Percentiles rank a stretch among this genome's conserved stretches.
Evolutionary conservation across 352 stramenopile species (phyloP).

Genomic region (Pseudoperonospora humuli): DNA sequence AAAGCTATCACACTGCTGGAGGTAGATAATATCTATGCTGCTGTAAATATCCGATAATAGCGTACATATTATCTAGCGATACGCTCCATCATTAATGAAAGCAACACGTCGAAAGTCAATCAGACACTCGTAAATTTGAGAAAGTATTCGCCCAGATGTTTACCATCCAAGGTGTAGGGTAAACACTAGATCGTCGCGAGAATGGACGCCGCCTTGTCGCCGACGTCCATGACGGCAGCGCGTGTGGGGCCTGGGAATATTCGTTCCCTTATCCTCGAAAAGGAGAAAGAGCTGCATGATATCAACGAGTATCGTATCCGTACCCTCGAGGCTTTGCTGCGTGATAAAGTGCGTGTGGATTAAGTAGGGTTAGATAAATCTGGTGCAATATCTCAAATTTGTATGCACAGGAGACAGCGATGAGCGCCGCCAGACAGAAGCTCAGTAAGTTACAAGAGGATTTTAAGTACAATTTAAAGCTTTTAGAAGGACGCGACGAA

Average conservation of each 20-base stretch:
- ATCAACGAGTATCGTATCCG: conserved; percentile 89
- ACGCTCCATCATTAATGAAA: too few relatives aligned
- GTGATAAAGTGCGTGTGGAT: conserved; percentile 48
- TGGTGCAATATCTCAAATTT: neutral
- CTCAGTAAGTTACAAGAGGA: conserved; percentile 86
- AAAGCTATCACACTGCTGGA: too few relatives aligned
- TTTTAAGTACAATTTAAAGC: conserved; percentile 91
- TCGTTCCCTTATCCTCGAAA: conserved; percentile 82
- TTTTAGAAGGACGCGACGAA: conserved; percentile 86
- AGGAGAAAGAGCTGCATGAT: conserved; percentile 89
- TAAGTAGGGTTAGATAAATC: conserved; percentile 1
- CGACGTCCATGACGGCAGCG: conserved; percentile 11
- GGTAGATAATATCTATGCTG: too few relatives aligned
- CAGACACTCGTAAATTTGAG: too few relatives aligned
- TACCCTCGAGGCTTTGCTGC: conserved; percentile 65
- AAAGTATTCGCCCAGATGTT: too few relatives aligned
- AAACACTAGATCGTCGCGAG: too few relatives aligned
- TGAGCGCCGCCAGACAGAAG: conserved; percentile 53
- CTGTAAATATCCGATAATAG: too few relatives aligned
- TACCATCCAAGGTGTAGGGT: too few relatives aligned
- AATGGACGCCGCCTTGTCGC: conserved; percentile 1
- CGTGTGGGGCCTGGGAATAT: conserved; percentile 58
- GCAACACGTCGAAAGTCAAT: too few relatives aligned
- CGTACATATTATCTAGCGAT: too few relatives aligned
- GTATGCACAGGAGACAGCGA: conserved; percentile 29